Percentiles rank a stretch among this genome's conserved stretches.
Conservation (phyloP, 1,284 basidiomycete genomes). For the Fomes fomentarius region DNA sequence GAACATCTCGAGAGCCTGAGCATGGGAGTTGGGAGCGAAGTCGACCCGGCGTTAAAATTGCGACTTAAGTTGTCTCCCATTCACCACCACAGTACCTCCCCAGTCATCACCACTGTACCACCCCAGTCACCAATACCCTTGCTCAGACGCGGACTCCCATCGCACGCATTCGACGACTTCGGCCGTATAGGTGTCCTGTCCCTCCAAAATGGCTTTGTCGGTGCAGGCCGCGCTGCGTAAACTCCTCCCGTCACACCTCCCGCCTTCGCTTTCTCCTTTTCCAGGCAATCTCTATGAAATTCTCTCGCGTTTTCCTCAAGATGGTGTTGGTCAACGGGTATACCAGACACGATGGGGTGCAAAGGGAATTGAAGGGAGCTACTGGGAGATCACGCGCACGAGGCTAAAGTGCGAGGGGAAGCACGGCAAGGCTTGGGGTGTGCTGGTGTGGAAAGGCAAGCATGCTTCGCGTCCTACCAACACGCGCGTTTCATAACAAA, state of each 20-base stretch:
- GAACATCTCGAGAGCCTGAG: conserved; percentile 8
- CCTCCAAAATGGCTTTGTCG: conserved; percentile 26
- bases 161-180: too few species aligned
- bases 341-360: conserved; percentile 73
- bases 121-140: too few species aligned
- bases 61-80: background rate
- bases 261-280: conserved; percentile 57
- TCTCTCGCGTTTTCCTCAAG: conserved; percentile 66
- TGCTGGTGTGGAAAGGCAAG: conserved; percentile 76
- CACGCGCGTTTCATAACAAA: background rate
- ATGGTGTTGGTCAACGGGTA: conserved; percentile 67
- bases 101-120: too few species aligned
- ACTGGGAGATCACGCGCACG: conserved; percentile 73
- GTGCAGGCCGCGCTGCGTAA: conserved; percentile 50
- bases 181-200: too few species aligned
- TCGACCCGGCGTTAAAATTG: background rate
- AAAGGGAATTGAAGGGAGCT: conserved; percentile 68
- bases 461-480: background rate
- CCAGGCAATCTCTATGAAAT: conserved; percentile 71
- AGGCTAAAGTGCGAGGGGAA: conserved; percentile 69
- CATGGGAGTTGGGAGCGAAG: conserved; percentile 14
- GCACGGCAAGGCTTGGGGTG: conserved; percentile 80
- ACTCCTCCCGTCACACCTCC: conserved; percentile 53
- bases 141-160: too few species aligned
- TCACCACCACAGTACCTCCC: background rate